phyloP scores from a whole-genome alignment of 2,329 filamentous ascomycete species.

The Microascus cirrosus region DNA sequence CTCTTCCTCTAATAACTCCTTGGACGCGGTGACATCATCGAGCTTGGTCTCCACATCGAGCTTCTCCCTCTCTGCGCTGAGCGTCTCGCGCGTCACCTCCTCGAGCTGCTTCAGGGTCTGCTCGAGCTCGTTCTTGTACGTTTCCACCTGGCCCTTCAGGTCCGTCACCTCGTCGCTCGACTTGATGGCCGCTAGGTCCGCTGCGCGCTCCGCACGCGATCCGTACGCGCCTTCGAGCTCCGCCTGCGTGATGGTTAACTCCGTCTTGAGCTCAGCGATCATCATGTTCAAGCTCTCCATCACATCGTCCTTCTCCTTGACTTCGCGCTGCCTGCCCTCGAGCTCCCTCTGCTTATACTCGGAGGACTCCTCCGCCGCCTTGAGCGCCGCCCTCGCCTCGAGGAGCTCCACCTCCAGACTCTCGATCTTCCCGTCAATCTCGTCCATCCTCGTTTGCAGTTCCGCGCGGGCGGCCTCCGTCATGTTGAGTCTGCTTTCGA shows the following conservation, averaged over 20 bases:
- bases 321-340: conserved; percentile 21
- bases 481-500: conserved; percentile 6
- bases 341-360: conserved; percentile 29
- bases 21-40: conserved; percentile 24
- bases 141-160: conserved; percentile 34
- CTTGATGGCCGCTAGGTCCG: conserved; percentile 44
- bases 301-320: conserved; percentile 37
- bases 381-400: conserved; percentile 19
- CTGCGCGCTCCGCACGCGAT: conserved; percentile 45
- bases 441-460: conserved; percentile 11
- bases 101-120: conserved; percentile 40
- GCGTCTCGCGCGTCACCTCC: conserved; percentile 39
- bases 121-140: conserved; percentile 37
- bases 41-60: conserved; percentile 29
- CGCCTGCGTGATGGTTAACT: conserved; percentile 48
- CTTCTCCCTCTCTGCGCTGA: conserved; percentile 38
- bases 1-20: conserved; percentile 25
- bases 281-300: conserved; percentile 38
- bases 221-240: conserved; percentile 53
- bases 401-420: conserved; percentile 23
- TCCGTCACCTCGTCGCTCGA: conserved; percentile 31
- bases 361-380: conserved; percentile 23
- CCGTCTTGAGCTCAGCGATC: conserved; percentile 49
- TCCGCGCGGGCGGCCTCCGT: conserved; percentile 9
- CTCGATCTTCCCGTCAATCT: conserved; percentile 19